Evolutionary conservation across 106 monocot genomes (phyloP).

Genomic region (Apostasia shenzhenica): DNA sequence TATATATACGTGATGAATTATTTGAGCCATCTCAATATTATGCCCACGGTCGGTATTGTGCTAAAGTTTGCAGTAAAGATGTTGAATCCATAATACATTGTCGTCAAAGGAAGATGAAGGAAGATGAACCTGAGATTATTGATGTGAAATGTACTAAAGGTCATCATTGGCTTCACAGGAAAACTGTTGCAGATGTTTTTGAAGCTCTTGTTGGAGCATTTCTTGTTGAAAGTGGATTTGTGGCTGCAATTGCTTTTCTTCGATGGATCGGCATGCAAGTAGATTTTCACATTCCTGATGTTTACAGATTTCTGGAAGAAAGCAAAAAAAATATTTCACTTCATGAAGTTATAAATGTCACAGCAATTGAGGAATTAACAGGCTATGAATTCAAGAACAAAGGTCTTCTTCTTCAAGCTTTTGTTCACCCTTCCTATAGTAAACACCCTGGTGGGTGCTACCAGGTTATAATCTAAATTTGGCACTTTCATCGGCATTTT

Average conservation of each 20-base stretch:
- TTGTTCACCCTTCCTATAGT: constrained; percentile 79
- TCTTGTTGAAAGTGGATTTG: constrained; percentile 87
- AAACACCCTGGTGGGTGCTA: constrained; percentile 92
- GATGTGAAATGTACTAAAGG: constrained; percentile 52
- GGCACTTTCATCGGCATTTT: neutral
- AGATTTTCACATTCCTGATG: constrained; percentile 45
- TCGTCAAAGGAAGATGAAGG: constrained; percentile 10
- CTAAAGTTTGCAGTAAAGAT: constrained; percentile 38
- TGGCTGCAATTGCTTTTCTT: constrained; percentile 80
- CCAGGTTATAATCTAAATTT: constrained; percentile 51
- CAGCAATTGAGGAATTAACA: constrained; percentile 53
- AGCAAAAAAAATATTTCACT: constrained; percentile 58
- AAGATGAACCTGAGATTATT: constrained; percentile 12
- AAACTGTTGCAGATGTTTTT: constrained; percentile 90
- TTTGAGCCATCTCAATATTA: constrained; percentile 79
- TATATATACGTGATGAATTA: constrained; percentile 69
- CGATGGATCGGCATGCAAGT: constrained; percentile 72
- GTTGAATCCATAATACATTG: constrained; percentile 33
- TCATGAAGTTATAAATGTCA: constrained; percentile 27
- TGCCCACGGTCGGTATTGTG: constrained; percentile 68
- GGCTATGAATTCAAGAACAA: constrained; percentile 62
- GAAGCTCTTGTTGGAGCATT: constrained; percentile 91
- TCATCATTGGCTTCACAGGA: constrained; percentile 73
- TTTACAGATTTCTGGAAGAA: constrained; percentile 34
- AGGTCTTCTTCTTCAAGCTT: constrained; percentile 85